These are phyloP conservation scores for Pleurotus giganteus DNA, from an alignment of 768 basidiomycete genomes.

Conservation along the genomic window DNA sequence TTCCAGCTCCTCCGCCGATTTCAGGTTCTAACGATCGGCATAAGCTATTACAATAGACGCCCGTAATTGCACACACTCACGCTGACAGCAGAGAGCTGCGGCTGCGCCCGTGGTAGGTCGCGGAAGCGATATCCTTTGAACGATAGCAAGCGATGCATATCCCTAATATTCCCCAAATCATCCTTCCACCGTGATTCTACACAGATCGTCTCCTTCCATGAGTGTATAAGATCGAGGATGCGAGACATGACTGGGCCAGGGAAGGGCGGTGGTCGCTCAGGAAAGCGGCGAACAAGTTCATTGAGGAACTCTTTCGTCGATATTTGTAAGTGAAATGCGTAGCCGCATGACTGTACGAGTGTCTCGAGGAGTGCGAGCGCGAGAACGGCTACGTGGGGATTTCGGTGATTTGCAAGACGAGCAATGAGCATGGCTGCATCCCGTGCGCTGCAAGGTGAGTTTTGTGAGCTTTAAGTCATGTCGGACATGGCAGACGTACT, in stretches of 20 bases:
- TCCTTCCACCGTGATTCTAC: constrained; percentile 89
- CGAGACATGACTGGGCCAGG: constrained; percentile 93
- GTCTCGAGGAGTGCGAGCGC: constrained; percentile 86
- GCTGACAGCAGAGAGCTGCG: constrained; percentile 32
- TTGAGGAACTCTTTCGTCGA: constrained; percentile 97
- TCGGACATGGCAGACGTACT: constrained; percentile 45
- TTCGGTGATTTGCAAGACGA: constrained; percentile 85
- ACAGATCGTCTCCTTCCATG: constrained; percentile 95
- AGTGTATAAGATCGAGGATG: constrained; percentile 88
- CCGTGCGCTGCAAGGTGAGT: constrained; percentile 60
- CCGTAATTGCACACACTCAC: constrained; percentile 32
- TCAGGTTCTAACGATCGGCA: constrained; percentile 63
- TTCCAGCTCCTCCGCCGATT: constrained; percentile 94
- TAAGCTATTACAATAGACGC: neutral
- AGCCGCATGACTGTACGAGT: constrained; percentile 93
- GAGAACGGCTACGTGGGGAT: constrained; percentile 87
- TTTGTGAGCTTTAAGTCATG: constrained; percentile 4
- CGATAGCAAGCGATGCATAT: constrained; percentile 92
- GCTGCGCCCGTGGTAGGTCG: constrained; percentile 38
- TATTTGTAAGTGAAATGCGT: constrained; percentile 96
- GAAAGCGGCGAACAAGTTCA: constrained; percentile 96
- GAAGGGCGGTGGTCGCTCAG: constrained; percentile 94
- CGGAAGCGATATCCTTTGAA: constrained; percentile 92
- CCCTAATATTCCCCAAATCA: constrained; percentile 93
- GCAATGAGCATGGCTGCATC: constrained; percentile 89